Base-by-base conservation (phyloP, 805 yeast genomes). In the Kregervanrija fluxuum region DNA sequence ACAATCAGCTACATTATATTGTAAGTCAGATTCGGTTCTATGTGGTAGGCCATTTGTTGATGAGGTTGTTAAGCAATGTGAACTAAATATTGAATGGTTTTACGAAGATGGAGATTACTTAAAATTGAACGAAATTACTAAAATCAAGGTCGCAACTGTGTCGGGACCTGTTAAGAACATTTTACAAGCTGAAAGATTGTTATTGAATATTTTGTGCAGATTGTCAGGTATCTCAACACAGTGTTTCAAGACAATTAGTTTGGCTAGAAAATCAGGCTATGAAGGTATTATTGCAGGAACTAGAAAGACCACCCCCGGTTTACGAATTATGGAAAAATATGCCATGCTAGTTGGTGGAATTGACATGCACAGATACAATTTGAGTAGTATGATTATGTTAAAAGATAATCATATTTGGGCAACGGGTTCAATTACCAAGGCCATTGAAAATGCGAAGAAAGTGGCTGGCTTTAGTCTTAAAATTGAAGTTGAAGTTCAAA, bases 261-360 rank as follows among this genome's bases (percentile, higher is more conserved):
- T 77, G 46, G 96, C 96, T 1, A 74, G 80, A 45, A 65, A 74
- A 36, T 66, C 74, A 4, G 93, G 95, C 0, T 91, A 79, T 59
- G 67, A 67, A 3, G 98, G 98, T 0, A 73, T 82, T 17, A 88
- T 90, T 60, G 97, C 98, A 0, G 98, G 97, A 6, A 90, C 98
- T 1, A 77, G 98, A 60, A 90, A 90, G 66, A 91, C 97, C n/a
- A 91, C 98, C 0, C 98, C 98, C 0, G 98, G 98, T 0, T 74
- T 90, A 50, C 77, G 98, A 57, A 70, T 82, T 37, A 66, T 91
- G 46, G 98, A 90, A 60, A 90, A 90, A 62, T 90, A 90, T 65
- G 83, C 95, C 17, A 91, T 90, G 98, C 67, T 87, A 31, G 95
- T 90, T 9, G 98, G 97, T 31, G 97, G 97, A 3, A 85, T 87